Evolutionary conservation across 2,329 filamentous ascomycete genomes (phyloP), one percentile per base, ranked within the genome.

Genomic region (Talaromyces sp.): DNA sequence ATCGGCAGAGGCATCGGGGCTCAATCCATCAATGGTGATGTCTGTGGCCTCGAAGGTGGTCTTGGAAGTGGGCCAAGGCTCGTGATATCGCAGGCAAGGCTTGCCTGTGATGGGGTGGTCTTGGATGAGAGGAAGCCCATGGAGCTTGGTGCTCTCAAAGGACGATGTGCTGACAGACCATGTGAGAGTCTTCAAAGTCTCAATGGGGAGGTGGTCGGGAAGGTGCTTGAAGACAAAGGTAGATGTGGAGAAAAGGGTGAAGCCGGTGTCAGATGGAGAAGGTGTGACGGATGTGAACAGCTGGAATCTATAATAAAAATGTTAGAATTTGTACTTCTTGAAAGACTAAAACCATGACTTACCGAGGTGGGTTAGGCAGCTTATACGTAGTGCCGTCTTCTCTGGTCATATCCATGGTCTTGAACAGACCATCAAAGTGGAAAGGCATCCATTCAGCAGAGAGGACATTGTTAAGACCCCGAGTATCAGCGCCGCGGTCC

Each of bases 181-280:
- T 0, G 77, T 81, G n/a, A 79, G 70, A 3, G 64, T 63, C 7
- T 72, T 67, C 3, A 84, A 71, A 0, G 69, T 67, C 11, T 77
- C 75, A 0, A 76, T 62, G 0, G 74, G 70, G 1, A 79, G 66
- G 58, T 72, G 73, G 0, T 67, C 33, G 0, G 80, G 75, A 0
- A 84, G 74, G 51, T 82, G 73, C 33, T 77, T 75, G 69, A 83
- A 82, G 17, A 85, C 69, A 0, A 82, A 70, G 0, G 77, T 78
- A 0, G 83, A 85, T 0, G 77, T 78, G 0, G 82, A 80, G 65
- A 86, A 85, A 1, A 86, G 71, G 0, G 83, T 85, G 65, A 79
- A 82, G 0, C 83, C 83, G 0, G 79, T 83, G 11, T 82, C 75
- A 52, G 77, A 77, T 0, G 83, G 83, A 0, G 81, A 75, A 0